Percentiles rank a stretch among this genome's conserved stretches.
Evolutionary conservation across 495 filamentous ascomycete species (phyloP).

Genomic region (Aspergillus kassunensis): DNA sequence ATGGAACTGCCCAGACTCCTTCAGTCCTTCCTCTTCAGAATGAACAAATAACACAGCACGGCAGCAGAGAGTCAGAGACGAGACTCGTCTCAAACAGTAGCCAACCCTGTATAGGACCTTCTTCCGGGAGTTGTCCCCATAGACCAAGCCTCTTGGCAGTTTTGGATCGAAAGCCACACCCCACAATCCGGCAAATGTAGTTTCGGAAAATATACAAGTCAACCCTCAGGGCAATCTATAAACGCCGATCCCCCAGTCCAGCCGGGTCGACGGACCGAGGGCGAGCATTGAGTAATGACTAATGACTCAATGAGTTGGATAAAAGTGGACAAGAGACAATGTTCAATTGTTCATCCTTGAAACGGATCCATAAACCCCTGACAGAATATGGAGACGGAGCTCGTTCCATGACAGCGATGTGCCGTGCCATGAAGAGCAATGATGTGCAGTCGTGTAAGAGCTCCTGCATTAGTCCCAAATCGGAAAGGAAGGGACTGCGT

Average conservation of each 20-base stretch:
- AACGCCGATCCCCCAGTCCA: constrained; percentile 6
- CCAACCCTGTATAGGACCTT: not conserved
- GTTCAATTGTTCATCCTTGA: not conserved
- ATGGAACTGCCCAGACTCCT: too few relatives aligned
- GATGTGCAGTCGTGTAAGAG: constrained; percentile 14
- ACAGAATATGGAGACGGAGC: constrained; percentile 4
- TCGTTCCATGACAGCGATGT: constrained; percentile 7
- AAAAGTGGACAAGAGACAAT: not conserved
- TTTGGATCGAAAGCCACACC: not conserved
- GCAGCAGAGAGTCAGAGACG: too few relatives aligned
- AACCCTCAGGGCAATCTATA: not conserved
- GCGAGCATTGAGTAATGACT: too few relatives aligned
- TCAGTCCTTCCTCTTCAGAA: too few relatives aligned
- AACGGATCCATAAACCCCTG: constrained; percentile 8
- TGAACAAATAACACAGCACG: too few relatives aligned
- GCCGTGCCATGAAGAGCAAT: constrained; percentile 20
- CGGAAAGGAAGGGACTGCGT: too few relatives aligned
- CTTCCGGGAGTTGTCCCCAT: not conserved
- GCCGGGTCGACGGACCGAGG: constrained; percentile 17
- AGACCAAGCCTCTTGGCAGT: not conserved
- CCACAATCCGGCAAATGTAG: not conserved
- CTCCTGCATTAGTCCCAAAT: constrained; percentile 13
- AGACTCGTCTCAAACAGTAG: not conserved
- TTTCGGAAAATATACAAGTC: not conserved
- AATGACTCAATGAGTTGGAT: too few relatives aligned